Base-by-base conservation (phyloP, 306 rosid species). In the Vigna reflexopilosa region DNA sequence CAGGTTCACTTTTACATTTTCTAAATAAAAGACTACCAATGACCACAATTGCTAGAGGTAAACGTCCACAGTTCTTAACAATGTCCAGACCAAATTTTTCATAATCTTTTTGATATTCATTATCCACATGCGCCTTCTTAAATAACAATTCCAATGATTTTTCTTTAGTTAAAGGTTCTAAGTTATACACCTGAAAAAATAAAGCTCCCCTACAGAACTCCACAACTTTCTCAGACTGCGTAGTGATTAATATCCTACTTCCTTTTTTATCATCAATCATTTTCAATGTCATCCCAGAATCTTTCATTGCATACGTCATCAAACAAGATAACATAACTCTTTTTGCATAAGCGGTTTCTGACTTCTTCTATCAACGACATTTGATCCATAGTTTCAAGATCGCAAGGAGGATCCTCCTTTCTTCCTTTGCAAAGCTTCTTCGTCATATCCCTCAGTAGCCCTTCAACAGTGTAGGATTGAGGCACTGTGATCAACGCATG, bases 271-370 rank as follows among this genome's bases (percentile, higher is more conserved):
- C 7, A 32, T 44, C 50, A 10, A 3, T 0, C 0, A n/a, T n/a
- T n/a, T n/a, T 40, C 13, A 64, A 72, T 42, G 7, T 30, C 51
- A 40, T 20, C 58, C 73, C 67, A 80, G 15, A 80, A 73, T 1
- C 0, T 5, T 6, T 9, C 11, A 0, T 3, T 16, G 57, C 82
- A 79, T 2, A 79, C 77, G 30, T 79, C 83, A 71, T 79, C 83
- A 79, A 79, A 79, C 0, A 70, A 15, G 0, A 73, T 2, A 65
- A 64, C 73, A 0, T 71, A 70, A 57, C 77, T 77, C 17, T 44
- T 68, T 0, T 8, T 0, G 0, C 0, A 0, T 28, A 77, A 68
- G 51, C 10, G 24, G 5, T 56, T 1, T 13, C 28, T 70, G 38
- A 79, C 26, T 15, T 26, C 14, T 2, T 2, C 9, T 6, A 55